Percentiles rank a stretch among this genome's conserved stretches.
Evolutionary conservation across 176 grass and related monocot species (phyloP).

Genomic region (Paspalum notatum): DNA sequence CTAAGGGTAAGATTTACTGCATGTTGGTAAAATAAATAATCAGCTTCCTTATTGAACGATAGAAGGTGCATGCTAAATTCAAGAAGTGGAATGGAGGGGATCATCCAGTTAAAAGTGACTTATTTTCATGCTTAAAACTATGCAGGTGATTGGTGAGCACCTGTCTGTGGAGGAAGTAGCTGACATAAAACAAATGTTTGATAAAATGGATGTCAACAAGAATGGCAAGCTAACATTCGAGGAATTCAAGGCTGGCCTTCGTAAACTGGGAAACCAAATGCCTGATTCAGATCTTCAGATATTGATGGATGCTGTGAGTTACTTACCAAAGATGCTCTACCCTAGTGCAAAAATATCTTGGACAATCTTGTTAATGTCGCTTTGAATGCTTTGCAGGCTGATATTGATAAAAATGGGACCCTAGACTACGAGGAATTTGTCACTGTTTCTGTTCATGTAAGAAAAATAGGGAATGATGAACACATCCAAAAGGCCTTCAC

Average conservation of each 20-base stretch:
- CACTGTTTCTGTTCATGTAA: conserved; percentile 84
- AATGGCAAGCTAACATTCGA: conserved; percentile 76
- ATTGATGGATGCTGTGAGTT: conserved; percentile 89
- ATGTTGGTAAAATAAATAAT: neutral
- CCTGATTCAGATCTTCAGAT: conserved; percentile 69
- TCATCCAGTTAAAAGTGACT: conserved; percentile 4
- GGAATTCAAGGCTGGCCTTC: conserved; percentile 76
- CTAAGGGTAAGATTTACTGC: conserved; percentile 66
- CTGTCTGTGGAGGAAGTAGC: conserved; percentile 89
- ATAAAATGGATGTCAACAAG: conserved; percentile 70
- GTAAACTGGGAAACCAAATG: conserved; percentile 77
- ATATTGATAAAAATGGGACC: conserved; percentile 73
- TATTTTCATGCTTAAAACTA: conserved; percentile 24
- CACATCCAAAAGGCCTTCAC: conserved; percentile 81
- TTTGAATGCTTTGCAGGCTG: conserved; percentile 64
- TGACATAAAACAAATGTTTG: conserved; percentile 82
- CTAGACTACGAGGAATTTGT: conserved; percentile 87
- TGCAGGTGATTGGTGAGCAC: conserved; percentile 87
- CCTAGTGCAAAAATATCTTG: neutral
- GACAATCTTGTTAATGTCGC: conserved; percentile 14
- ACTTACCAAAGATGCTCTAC: conserved; percentile 5
- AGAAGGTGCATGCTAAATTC: conserved; percentile 7
- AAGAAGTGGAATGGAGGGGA: neutral
- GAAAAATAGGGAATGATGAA: conserved; percentile 78
- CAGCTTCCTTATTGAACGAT: conserved; percentile 21